Evolutionary conservation across 192 early-diverging fungal genomes (phyloP).

Genomic region (Coemansia reversa): DNA sequence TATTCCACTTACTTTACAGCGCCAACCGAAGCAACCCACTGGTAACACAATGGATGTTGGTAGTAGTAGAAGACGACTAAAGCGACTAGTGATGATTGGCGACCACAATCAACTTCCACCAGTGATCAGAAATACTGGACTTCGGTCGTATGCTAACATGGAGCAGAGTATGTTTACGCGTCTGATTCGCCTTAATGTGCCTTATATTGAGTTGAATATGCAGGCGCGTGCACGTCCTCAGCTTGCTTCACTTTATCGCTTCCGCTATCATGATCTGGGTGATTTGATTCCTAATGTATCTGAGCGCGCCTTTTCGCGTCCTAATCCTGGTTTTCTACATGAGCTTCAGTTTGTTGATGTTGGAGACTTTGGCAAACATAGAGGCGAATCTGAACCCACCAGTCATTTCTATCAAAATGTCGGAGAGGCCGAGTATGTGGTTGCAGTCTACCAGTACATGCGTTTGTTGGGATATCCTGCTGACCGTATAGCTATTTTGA

Average conservation of each 20-base stretch:
- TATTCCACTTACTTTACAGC: constrained; percentile 87
- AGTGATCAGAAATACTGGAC: constrained; percentile 84
- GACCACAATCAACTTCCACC: constrained; percentile 98
- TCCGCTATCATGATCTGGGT: constrained; percentile 73
- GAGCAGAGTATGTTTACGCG: constrained; percentile 94
- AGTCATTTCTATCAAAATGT: constrained; percentile 93
- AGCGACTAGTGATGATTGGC: constrained; percentile 93
- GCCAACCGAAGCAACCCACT: constrained; percentile 19
- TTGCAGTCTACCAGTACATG: constrained; percentile 97
- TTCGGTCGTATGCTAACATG: constrained; percentile 87
- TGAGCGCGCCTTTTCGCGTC: constrained; percentile 58
- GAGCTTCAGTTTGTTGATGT: constrained; percentile 93
- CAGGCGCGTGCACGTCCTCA: constrained; percentile 79
- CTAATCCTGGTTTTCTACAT: constrained; percentile 83
- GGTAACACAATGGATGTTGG: neutral
- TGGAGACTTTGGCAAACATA: constrained; percentile 61
- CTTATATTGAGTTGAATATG: constrained; percentile 78
- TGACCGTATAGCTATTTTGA: constrained; percentile 87
- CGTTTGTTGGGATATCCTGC: constrained; percentile 88
- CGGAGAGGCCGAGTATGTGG: constrained; percentile 96
- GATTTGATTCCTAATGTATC: constrained; percentile 60
- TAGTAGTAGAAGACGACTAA: constrained; percentile 52
- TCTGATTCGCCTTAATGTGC: constrained; percentile 91
- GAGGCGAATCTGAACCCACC: constrained; percentile 85
- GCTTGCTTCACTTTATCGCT: constrained; percentile 82